phyloP scores from a whole-genome alignment of 805 yeast genomes.

The Candida insectalens region DNA sequence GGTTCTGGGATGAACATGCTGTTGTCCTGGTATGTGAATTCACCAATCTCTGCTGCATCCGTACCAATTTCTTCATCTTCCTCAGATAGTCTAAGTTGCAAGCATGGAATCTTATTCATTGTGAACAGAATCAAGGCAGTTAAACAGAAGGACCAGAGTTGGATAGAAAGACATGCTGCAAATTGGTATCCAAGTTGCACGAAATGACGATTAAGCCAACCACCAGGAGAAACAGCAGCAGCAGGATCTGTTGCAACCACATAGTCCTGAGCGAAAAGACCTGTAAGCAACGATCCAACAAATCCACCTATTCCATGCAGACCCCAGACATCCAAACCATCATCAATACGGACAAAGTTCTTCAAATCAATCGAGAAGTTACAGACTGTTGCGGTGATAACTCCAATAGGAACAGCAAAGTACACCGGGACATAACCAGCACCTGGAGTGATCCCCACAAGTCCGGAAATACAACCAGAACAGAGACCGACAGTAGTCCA shows the following conservation, averaged over 20 bases:
- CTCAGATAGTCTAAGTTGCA: slow-evolving; percentile 71
- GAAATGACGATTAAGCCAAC: slow-evolving; percentile 81
- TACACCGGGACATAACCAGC: slow-evolving; percentile 95
- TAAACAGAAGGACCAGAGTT: slow-evolving; percentile 65
- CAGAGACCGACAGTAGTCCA: slow-evolving; percentile 94
- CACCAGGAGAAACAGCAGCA: slow-evolving; percentile 53
- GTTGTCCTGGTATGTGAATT: slow-evolving; percentile 64
- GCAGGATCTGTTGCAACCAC: slow-evolving; percentile 75
- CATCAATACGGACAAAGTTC: slow-evolving; percentile 66
- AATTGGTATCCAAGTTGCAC: slow-evolving; percentile 82
- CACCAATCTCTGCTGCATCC: slow-evolving; percentile 87
- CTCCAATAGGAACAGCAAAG: slow-evolving; percentile 79
- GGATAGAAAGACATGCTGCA: slow-evolving; percentile 65
- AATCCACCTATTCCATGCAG: slow-evolving; percentile 93
- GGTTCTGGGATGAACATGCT: slow-evolving; percentile 69
- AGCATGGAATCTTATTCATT: slow-evolving; percentile 71
- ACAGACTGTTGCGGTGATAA: slow-evolving; percentile 66
- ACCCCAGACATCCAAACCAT: slow-evolving; percentile 91
- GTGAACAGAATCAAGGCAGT: slow-evolving; percentile 57
- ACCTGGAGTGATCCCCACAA: slow-evolving; percentile 93
- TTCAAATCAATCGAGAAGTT: slow-evolving; percentile 83
- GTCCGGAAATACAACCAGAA: slow-evolving; percentile 88
- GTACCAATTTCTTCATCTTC: slow-evolving; percentile 87
- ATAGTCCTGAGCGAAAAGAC: slow-evolving; percentile 87
- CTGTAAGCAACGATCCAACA: slow-evolving; percentile 76